Base-by-base conservation (phyloP, 768 basidiomycete species). In the Nidula microcarpa region DNA sequence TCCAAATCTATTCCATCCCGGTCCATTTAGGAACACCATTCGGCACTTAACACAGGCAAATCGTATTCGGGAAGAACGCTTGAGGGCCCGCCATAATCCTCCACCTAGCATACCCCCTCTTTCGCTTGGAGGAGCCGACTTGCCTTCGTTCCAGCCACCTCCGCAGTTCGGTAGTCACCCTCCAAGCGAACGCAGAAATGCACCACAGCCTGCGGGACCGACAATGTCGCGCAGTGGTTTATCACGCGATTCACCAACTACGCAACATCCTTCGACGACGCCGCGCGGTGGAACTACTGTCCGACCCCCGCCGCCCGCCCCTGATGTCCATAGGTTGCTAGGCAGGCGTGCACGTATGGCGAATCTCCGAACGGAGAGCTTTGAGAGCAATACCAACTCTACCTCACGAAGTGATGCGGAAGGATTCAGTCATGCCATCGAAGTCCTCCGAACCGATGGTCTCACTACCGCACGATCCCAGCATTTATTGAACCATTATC, bases 21-120 rank as follows among this genome's bases (percentile, higher is more conserved):
- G 80, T 4, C 75, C 76, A 1, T 80, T 80, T 66, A 63, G 78
- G 30, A 75, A 75, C 48, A 79, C 80, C 2, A 65, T 82, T 54
- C 72, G 75, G 51, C 67, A 74, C 36, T 51, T 65, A 4, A 61
- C 63, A 3, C 13, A 51, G 16, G 50, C 16, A 13, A 39, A 16
- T 11, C 44, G 43, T 33, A 14, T 13, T 9, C 18, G 39, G 23
- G 43, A 16, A 18, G n/a, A 18, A 18, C 10, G 16, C 30, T 10
- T 6, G 16, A 11, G n/a, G 23, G n/a, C 16, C 9, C 51, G 48
- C 47, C 51, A 59, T 17, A 55, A 61, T 10, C 68, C 60, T 37
- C 63, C 72, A 16, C 66, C 67, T 30, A 59, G 58, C 18, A 71
- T 76, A 33, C 74, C 75, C 5, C 77, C 75, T 0, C 61, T 76